Evolutionary conservation across 768 basidiomycete genomes (phyloP).

Genomic region (Sporobolomyces phaffii): DNA sequence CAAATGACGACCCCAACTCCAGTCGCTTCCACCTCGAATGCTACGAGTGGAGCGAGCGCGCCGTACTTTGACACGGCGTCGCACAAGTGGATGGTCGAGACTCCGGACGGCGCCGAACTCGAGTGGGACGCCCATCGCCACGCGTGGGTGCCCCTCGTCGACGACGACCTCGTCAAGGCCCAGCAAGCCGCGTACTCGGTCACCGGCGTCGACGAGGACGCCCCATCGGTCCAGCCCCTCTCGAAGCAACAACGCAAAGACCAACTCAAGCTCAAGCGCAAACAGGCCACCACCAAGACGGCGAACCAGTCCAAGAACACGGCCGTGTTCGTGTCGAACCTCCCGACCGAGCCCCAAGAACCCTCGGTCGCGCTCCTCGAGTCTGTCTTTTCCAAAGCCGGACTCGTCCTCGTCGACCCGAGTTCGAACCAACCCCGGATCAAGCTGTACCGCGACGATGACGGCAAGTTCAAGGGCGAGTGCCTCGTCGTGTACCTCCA

Average conservation of each 20-base stretch:
- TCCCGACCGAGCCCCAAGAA: slow-evolving; percentile 60
- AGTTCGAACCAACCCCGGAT: slow-evolving; percentile 85
- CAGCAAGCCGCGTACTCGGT: slow-evolving; percentile 96
- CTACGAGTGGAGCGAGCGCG: no score
- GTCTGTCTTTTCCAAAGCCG: slow-evolving; percentile 84
- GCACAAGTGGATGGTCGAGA: slow-evolving; percentile 80
- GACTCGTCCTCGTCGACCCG: slow-evolving; percentile 78
- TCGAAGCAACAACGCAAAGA: slow-evolving; percentile 40
- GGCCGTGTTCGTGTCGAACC: slow-evolving; percentile 70
- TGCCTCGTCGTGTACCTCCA: slow-evolving; percentile 96
- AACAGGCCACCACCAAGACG: slow-evolving; percentile 71
- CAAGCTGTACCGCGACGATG: slow-evolving; percentile 68
- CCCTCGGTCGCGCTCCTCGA: slow-evolving; percentile 67
- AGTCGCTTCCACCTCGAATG: no score
- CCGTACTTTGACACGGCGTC: slow-evolving; percentile 65
- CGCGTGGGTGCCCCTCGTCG: slow-evolving; percentile 78
- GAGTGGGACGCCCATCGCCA: slow-evolving; percentile 76
- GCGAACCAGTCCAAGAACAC: slow-evolving; percentile 49
- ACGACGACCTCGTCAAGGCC: slow-evolving; percentile 74
- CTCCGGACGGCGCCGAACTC: slow-evolving; percentile 80
- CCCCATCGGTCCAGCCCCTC: slow-evolving; percentile 7
- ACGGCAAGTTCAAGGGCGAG: slow-evolving; percentile 81
- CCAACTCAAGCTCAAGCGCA: slow-evolving; percentile 62
- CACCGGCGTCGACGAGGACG: slow-evolving; percentile 88
- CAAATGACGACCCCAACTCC: no score